Percentiles rank a stretch among this genome's conserved stretches.
Conservation (phyloP, 2,329 filamentous ascomycete genomes). For the Septoria linicola region DNA sequence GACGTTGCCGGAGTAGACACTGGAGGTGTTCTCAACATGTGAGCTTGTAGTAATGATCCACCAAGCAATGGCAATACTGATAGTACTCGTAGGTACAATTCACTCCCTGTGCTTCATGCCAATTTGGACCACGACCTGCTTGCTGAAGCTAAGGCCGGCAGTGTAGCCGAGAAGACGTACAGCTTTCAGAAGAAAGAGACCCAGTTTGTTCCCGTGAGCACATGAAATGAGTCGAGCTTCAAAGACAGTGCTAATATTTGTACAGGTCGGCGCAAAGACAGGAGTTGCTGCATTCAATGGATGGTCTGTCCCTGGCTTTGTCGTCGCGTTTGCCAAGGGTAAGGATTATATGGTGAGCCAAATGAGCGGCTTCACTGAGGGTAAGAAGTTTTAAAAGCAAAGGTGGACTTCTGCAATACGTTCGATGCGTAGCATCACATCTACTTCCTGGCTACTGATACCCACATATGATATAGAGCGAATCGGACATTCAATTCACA, state of each 20-base stretch:
- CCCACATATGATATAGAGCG: neutral
- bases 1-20: slow-evolving; percentile 47
- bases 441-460: neutral
- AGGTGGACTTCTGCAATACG: neutral
- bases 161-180: slow-evolving; percentile 32
- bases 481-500: neutral
- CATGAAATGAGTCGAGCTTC: too few species aligned
- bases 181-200: slow-evolving; percentile 35
- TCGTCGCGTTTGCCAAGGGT: slow-evolving; percentile 40
- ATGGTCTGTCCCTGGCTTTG: slow-evolving; percentile 36
- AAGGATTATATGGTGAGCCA: slow-evolving; percentile 38
- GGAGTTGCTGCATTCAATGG: slow-evolving; percentile 42
- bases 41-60: neutral
- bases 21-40: slow-evolving; percentile 45
- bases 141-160: slow-evolving; percentile 30
- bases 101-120: slow-evolving; percentile 43
- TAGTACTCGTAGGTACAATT: slow-evolving; percentile 24
- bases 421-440: neutral
- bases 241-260: too few species aligned
- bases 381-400: slow-evolving; percentile 29
- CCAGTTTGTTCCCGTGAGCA: slow-evolving; percentile 26
- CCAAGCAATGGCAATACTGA: neutral
- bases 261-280: slow-evolving; percentile 31
- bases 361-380: slow-evolving; percentile 31
- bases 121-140: slow-evolving; percentile 52